Evolutionary conservation across 768 basidiomycete species (phyloP).

Genomic region (Multifurca ochricompacta): DNA sequence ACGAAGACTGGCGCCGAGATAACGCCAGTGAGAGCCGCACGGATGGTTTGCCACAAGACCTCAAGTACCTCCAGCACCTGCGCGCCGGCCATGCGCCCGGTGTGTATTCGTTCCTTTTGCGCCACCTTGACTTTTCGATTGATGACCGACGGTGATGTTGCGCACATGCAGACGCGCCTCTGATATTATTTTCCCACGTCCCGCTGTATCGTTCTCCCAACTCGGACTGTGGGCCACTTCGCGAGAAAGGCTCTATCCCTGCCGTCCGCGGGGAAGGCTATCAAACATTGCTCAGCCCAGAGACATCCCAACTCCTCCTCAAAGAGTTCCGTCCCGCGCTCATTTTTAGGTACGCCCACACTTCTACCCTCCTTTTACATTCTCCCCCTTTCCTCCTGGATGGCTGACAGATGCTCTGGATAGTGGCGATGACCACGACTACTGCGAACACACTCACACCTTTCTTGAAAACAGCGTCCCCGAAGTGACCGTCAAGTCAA

Average conservation of each 20-base stretch:
- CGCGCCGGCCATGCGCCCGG: background rate
- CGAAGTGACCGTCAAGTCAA: conserved; percentile 83
- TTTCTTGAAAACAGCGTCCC: conserved; percentile 32
- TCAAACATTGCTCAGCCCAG: conserved; percentile 71
- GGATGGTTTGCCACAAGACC: conserved; percentile 35
- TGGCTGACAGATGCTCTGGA: background rate
- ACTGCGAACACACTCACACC: conserved; percentile 70
- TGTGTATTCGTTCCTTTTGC: background rate
- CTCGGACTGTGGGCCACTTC: conserved; percentile 64
- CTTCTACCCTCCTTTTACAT: too few species aligned
- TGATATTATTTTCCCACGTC: conserved; percentile 61
- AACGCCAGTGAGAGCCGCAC: conserved; percentile 34
- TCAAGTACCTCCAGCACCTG: conserved; percentile 2
- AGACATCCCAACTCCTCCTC: conserved; percentile 60
- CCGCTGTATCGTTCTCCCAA: conserved; percentile 72
- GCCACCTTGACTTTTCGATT: conserved; percentile 26
- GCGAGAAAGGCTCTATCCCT: conserved; percentile 68
- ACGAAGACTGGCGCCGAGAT: conserved; percentile 57
- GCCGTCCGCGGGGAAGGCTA: conserved; percentile 74
- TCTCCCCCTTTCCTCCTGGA: background rate
- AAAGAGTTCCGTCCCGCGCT: conserved; percentile 54
- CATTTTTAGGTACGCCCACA: conserved; percentile 80
- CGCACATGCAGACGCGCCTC: background rate
- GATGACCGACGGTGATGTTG: background rate
- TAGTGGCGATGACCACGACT: conserved; percentile 94